Percentiles rank a stretch among this genome's conserved stretches.
Conservation (phyloP, 768 basidiomycete genomes). For the Ephemerocybe angulata region DNA sequence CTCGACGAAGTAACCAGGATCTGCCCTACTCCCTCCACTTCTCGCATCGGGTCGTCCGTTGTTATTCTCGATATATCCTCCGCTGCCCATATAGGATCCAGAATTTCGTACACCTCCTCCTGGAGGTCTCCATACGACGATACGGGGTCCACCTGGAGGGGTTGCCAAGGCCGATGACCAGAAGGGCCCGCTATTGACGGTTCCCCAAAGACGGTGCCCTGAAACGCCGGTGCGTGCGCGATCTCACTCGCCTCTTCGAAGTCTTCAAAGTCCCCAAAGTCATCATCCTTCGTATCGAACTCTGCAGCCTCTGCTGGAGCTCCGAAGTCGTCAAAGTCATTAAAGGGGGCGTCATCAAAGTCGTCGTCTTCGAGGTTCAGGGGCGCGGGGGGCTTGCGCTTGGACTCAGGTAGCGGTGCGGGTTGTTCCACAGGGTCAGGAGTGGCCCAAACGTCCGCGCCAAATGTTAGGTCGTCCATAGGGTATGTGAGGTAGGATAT, state of each 20-base stretch:
- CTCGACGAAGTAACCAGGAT: conserved; percentile 73
- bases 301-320: conserved; percentile 36
- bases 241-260: conserved; percentile 48
- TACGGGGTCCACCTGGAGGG: conserved; percentile 62
- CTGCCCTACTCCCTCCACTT: conserved; percentile 78
- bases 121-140: conserved; percentile 56
- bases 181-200: conserved; percentile 38
- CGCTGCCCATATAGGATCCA: conserved; percentile 62
- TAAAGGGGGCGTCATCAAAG: conserved; percentile 36
- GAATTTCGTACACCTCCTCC: conserved; percentile 59
- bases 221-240: not conserved
- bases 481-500: conserved; percentile 35
- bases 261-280: conserved; percentile 86
- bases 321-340: conserved; percentile 65
- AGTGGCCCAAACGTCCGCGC: conserved; percentile 70
- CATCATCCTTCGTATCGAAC: conserved; percentile 59
- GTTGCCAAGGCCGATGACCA: conserved; percentile 47
- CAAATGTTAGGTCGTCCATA: conserved; percentile 73
- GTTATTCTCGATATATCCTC: conserved; percentile 50
- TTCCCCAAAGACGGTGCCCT: conserved; percentile 3
- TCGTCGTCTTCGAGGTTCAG: conserved; percentile 25
- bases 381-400: conserved; percentile 18
- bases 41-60: conserved; percentile 69
- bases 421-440: conserved; percentile 30
- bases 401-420: conserved; percentile 16